phyloP scores from a whole-genome alignment of 148 eudicot species.

The Heliosperma pusillum region DNA sequence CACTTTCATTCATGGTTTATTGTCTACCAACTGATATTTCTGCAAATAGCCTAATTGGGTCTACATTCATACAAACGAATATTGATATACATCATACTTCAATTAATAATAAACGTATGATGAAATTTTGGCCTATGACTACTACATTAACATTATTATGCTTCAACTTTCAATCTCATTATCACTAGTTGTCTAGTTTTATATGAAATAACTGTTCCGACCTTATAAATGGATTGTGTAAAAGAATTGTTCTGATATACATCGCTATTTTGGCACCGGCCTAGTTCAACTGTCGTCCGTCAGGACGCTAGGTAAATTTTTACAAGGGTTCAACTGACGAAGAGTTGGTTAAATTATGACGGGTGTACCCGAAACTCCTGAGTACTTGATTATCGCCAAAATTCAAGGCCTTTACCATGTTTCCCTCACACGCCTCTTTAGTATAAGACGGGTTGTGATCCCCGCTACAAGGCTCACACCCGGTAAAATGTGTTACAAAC shows the following conservation, averaged over 20 bases:
- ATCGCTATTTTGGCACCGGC: background rate
- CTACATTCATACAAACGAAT: too few species aligned
- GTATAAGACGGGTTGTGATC: conserved; percentile 48
- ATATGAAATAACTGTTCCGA: too few species aligned
- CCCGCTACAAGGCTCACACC: conserved; percentile 90
- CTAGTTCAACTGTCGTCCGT: background rate
- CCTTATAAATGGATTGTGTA: conserved; percentile 1
- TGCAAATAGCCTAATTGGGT: too few species aligned
- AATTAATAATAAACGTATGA: too few species aligned
- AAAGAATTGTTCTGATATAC: conserved; percentile 13
- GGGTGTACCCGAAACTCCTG: conserved; percentile 49
- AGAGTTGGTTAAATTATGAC: conserved; percentile 42
- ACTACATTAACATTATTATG: background rate
- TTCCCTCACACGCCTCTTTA: conserved; percentile 45
- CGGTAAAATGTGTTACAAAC: conserved; percentile 78
- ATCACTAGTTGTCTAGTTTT: too few species aligned
- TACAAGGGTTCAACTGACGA: conserved; percentile 31
- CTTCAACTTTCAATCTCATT: too few species aligned
- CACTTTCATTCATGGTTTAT: too few species aligned
- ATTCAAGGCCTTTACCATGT: conserved; percentile 59
- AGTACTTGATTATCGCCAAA: conserved; percentile 82
- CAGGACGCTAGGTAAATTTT: background rate
- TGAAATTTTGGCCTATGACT: too few species aligned
- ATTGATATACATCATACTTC: too few species aligned
- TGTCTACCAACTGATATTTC: too few species aligned